Base-by-base conservation (phyloP, 2,329 filamentous ascomycete genomes). In the Aspergillus udagawae region DNA sequence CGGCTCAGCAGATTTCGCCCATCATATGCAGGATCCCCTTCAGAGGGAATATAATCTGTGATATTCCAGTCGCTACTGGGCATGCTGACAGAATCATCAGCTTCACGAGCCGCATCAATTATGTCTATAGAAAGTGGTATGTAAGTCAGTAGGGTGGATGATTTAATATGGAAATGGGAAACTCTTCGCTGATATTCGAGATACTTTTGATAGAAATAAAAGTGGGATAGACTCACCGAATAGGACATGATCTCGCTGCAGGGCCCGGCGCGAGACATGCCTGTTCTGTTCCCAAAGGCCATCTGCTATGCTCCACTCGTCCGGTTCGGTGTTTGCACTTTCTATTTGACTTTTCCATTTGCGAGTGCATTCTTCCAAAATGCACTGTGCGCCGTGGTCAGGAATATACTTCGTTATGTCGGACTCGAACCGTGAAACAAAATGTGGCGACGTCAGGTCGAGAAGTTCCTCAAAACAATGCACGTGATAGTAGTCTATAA, bases 401-500 rank as follows among this genome's bases (percentile, higher is more conserved):
- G 56, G 56, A 25, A 41, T 52, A 29, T 58, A 23, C 23, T 51
- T 55, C 50, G 32, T 45, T 17, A 23, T 52, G 48, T 55, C 56
- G 51, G 25, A 32, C 51, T 58, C 56, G 38, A 58, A 58, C 29
- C 56, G 56, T 6, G 56, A 52, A 27, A 51, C 50, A 21, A 55
- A 55, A 20, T 55, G 56, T 38, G 49, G 41, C 10, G 56, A 58
- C 48, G 56, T 55, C 56, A 55, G 53, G 47, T 55, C 27, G 49
- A 58, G 52, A 28, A 58, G 56, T 29, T 58, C 25, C 52, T 58
- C 56, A 35, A 58, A 52, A 49, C 56, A 55, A 51, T 41, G 25
- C 38, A 58, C 56, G 49, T 58, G 56, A 49, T 58, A 58, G 38
- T 49, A 58, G 45, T 58, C 56, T 52, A 55, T n/a, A 35, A 7